Conservation (phyloP, 2,329 filamentous ascomycete genomes). For the Fusarium sp. region DNA sequence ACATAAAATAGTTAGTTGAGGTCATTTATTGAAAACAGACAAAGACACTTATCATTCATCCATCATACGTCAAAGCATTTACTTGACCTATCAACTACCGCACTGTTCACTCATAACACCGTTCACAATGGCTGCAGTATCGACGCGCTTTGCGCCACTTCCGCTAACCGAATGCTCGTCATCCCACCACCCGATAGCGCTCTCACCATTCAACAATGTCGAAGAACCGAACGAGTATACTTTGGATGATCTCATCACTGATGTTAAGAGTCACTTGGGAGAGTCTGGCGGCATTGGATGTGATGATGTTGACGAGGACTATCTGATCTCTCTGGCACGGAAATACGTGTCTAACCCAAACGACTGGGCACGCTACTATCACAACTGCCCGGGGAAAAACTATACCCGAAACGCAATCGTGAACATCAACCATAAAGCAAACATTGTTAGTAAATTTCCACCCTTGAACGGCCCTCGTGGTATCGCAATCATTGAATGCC, state of each 20-base stretch:
- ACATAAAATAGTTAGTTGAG: too few relatives aligned
- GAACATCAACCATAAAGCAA: slow-evolving; percentile 21
- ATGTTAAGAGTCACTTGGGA: not conserved
- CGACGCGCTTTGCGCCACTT: slow-evolving; percentile 10
- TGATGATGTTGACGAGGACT: slow-evolving; percentile 18
- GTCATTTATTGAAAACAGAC: too few relatives aligned
- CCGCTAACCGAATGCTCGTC: slow-evolving; percentile 6
- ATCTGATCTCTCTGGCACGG: slow-evolving; percentile 1
- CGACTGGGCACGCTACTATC: slow-evolving; percentile 20
- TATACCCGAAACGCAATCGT: slow-evolving; percentile 17
- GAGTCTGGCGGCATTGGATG: slow-evolving; percentile 16
- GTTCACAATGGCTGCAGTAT: slow-evolving; percentile 16
- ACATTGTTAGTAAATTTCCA: not conserved
- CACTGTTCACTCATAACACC: too few relatives aligned
- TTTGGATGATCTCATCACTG: not conserved
- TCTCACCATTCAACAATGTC: not conserved
- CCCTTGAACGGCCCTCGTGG: accelerated
- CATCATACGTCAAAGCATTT: too few relatives aligned
- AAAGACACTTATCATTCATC: not conserved
- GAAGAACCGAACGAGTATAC: not conserved
- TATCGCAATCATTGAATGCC: not conserved
- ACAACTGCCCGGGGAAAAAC: slow-evolving; percentile 21
- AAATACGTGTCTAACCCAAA: slow-evolving; percentile 23
- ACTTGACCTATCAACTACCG: not conserved
- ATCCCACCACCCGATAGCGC: not conserved